These are phyloP conservation scores for Kurtzmaniella natalensis DNA, from an alignment of 1,139 yeast genomes.

Conservation along the genomic window DNA sequence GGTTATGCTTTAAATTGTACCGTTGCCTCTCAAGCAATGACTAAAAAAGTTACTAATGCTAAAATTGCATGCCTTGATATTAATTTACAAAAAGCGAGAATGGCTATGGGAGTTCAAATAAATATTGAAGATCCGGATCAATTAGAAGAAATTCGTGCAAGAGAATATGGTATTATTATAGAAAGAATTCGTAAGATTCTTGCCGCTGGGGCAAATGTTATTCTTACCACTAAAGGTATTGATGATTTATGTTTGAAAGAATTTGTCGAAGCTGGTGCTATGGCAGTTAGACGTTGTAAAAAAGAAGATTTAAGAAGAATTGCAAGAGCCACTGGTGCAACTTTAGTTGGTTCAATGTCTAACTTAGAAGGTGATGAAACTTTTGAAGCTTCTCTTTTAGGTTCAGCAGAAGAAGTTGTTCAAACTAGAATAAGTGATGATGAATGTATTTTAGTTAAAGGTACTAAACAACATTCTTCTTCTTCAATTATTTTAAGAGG, in stretches of 20 bases:
- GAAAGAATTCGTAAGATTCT: constrained; percentile 87
- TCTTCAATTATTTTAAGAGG: constrained; percentile 93
- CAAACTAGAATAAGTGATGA: constrained; percentile 94
- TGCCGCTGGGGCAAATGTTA: constrained; percentile 93
- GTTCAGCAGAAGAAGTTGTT: constrained; percentile 86
- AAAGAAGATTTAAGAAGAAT: constrained; percentile 95
- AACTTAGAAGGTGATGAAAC: constrained; percentile 98
- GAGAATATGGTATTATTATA: constrained; percentile 87
- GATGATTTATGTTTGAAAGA: constrained; percentile 95
- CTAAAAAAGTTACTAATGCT: constrained; percentile 64
- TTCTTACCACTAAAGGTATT: constrained; percentile 95
- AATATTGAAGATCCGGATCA: constrained; percentile 97
- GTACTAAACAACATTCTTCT: constrained; percentile 90
- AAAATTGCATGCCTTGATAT: constrained; percentile 92
- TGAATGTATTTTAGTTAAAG: constrained; percentile 92
- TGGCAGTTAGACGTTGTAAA: constrained; percentile 98
- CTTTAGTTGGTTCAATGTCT: constrained; percentile 79
- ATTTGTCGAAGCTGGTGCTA: constrained; percentile 91
- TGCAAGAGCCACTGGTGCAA: constrained; percentile 98
- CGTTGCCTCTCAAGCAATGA: constrained; percentile 97
- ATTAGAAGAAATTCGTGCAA: constrained; percentile 89
- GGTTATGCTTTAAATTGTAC: constrained; percentile 98
- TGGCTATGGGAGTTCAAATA: constrained; percentile 98
- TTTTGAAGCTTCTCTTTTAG: constrained; percentile 82
- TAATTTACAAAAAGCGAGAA: constrained; percentile 90